phyloP scores from a whole-genome alignment of 257 asterid genomes.

The Solanum lignicaule region DNA sequence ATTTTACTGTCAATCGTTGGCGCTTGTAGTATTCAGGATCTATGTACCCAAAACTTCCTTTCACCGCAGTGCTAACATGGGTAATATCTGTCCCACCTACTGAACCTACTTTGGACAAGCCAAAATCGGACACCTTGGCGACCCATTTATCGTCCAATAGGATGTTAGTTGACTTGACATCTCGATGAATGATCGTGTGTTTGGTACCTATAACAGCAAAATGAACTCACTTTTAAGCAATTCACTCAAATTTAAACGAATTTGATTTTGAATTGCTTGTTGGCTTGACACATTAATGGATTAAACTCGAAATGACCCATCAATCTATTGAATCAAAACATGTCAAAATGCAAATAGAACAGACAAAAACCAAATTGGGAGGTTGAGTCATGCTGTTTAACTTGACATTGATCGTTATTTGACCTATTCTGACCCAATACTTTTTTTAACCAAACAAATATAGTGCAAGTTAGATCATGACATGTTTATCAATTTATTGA shows the following conservation, averaged over 20 bases:
- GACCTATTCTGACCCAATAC: neutral
- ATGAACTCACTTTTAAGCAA: neutral
- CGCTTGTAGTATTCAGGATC: slow-evolving; percentile 56
- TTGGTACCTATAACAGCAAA: neutral
- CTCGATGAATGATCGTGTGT: slow-evolving; percentile 46
- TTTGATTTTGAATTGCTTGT: neutral
- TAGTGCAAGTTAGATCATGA: neutral
- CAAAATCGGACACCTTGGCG: slow-evolving; percentile 65
- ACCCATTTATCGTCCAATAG: slow-evolving; percentile 43
- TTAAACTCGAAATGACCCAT: neutral
- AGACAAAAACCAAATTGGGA: neutral
- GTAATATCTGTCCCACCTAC: slow-evolving; percentile 1
- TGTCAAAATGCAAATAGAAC: neutral
- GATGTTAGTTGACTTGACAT: slow-evolving; percentile 59
- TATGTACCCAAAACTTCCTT: slow-evolving; percentile 58
- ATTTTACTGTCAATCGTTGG: slow-evolving; percentile 44
- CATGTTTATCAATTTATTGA: neutral
- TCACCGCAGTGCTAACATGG: slow-evolving; percentile 59
- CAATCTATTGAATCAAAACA: neutral
- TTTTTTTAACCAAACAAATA: neutral
- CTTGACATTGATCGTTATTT: neutral
- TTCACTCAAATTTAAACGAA: neutral
- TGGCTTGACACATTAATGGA: neutral
- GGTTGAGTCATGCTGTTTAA: neutral
- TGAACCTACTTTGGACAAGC: slow-evolving; percentile 56